These are phyloP conservation scores for Diversispora epigaea DNA, from an alignment of 192 early-diverging fungal genomes.

Conservation along the genomic window DNA sequence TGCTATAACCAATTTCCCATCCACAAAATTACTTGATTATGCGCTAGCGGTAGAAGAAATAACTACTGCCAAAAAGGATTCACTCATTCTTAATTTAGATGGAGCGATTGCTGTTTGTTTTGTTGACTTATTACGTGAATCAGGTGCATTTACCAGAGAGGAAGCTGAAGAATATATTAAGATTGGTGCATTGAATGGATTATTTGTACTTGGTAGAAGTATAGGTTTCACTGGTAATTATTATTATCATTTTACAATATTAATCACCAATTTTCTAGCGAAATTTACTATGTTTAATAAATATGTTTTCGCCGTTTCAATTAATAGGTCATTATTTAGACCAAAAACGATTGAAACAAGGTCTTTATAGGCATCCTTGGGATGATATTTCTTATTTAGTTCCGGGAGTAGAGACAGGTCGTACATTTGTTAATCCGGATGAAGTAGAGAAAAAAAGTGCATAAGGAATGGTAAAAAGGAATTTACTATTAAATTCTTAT, in stretches of 20 bases:
- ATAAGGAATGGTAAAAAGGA: background rate
- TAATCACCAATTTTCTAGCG: too few relatives aligned
- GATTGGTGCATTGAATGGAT: conserved; percentile 94
- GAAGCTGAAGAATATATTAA: conserved; percentile 95
- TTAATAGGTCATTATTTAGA: conserved; percentile 86
- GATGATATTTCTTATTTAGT: conserved; percentile 94
- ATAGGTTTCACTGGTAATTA: conserved; percentile 82
- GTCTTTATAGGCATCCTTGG: conserved; percentile 96
- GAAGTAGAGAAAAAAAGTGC: conserved; percentile 13
- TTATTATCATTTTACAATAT: background rate
- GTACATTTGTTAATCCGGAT: conserved; percentile 43
- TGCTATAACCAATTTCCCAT: conserved; percentile 84
- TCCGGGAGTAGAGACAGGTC: conserved; percentile 48
- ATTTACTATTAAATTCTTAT: background rate
- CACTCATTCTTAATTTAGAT: conserved; percentile 93
- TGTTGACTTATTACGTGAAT: conserved; percentile 91
- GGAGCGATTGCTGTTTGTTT: conserved; percentile 93
- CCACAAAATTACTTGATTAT: conserved; percentile 87
- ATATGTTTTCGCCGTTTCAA: background rate
- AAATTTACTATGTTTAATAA: background rate
- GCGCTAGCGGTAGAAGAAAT: conserved; percentile 92
- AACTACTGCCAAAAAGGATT: conserved; percentile 98
- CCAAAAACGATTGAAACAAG: conserved; percentile 98
- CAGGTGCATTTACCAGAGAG: conserved; percentile 88
- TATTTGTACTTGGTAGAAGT: conserved; percentile 92